A percentile compares a stretch with the other conserved stretches of the same genome.
These are phyloP conservation scores for Exophiala aquamarina DNA, from an alignment of 2,329 filamentous ascomycete species.

Conservation along the genomic window DNA sequence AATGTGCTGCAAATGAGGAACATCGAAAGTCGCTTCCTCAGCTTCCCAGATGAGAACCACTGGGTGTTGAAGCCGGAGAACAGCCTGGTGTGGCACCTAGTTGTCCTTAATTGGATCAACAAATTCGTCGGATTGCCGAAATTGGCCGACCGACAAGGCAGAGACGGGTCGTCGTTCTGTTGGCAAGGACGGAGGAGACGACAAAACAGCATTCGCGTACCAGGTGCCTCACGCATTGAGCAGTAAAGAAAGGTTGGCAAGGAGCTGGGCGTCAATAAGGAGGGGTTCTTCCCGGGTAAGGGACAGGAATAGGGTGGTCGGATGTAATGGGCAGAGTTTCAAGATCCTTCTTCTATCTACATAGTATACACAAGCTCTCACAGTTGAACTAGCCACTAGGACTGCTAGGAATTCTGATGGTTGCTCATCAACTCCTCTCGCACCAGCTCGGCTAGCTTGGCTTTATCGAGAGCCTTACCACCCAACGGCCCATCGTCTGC, in stretches of 20 bases:
- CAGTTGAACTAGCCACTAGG: background rate
- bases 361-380: conserved; percentile 3
- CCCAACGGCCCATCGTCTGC: conserved; percentile 42
- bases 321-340: background rate
- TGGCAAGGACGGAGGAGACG: conserved; percentile 12
- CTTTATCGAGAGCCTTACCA: conserved; percentile 44
- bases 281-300: too few relatives aligned
- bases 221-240: conserved; percentile 13
- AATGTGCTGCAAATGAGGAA: conserved; percentile 76
- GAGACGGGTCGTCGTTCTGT: conserved; percentile 24
- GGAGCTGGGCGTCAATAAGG: background rate
- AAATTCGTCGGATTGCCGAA: conserved; percentile 54
- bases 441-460: conserved; percentile 42
- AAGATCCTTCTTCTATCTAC: too few relatives aligned
- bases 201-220: background rate
- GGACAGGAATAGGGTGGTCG: too few relatives aligned
- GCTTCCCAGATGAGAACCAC: conserved; percentile 77
- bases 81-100: conserved; percentile 82
- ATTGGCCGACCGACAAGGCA: conserved; percentile 37
- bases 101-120: conserved; percentile 77
- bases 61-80: conserved; percentile 94
- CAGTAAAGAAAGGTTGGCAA: conserved; percentile 10
- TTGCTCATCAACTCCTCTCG: conserved; percentile 31
- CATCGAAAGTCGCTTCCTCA: conserved; percentile 74
- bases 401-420: conserved; percentile 8